Percentiles rank a stretch among this genome's conserved stretches.
Evolutionary conservation across 176 grass and related monocot species (phyloP).

Genomic region (Miscanthus lutarioriparius): DNA sequence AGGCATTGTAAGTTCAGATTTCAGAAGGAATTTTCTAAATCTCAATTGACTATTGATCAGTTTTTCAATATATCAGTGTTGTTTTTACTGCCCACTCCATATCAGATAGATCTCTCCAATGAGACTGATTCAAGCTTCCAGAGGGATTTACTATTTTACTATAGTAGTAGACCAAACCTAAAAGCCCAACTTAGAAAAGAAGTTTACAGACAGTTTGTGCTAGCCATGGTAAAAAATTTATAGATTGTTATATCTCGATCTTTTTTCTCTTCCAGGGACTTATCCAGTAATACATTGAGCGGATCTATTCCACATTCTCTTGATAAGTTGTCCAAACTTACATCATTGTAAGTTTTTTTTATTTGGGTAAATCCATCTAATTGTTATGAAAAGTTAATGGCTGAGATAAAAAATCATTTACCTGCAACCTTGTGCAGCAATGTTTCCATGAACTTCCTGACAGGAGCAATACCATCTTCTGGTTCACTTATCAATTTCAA

Average conservation of each 20-base stretch:
- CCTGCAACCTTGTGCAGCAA: conserved; percentile 70
- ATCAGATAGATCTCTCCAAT: background rate
- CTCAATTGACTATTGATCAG: background rate
- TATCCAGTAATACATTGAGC: conserved; percentile 96
- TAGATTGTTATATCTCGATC: background rate
- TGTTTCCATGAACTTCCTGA: conserved; percentile 97
- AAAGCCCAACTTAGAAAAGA: background rate
- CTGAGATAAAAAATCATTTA: background rate
- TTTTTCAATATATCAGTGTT: conserved; percentile 15
- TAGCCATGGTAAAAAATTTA: conserved; percentile 8
- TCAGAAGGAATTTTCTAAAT: conserved; percentile 25
- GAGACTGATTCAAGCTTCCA: conserved; percentile 9
- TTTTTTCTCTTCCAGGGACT: conserved; percentile 59
- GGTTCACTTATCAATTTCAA: conserved; percentile 78
- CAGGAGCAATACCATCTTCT: conserved; percentile 78
- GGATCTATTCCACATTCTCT: conserved; percentile 85
- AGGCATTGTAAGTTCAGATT: conserved; percentile 82
- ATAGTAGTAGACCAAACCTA: background rate
- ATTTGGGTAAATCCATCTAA: conserved; percentile 31
- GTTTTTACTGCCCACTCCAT: conserved; percentile 9
- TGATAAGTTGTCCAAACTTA: conserved; percentile 77
- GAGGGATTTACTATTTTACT: background rate
- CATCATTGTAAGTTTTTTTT: conserved; percentile 75
- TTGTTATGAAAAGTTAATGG: background rate
- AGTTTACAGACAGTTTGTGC: background rate